phyloP scores from a whole-genome alignment of 2,329 filamentous ascomycete genomes.

The Calcarisporium arbuscula region DNA sequence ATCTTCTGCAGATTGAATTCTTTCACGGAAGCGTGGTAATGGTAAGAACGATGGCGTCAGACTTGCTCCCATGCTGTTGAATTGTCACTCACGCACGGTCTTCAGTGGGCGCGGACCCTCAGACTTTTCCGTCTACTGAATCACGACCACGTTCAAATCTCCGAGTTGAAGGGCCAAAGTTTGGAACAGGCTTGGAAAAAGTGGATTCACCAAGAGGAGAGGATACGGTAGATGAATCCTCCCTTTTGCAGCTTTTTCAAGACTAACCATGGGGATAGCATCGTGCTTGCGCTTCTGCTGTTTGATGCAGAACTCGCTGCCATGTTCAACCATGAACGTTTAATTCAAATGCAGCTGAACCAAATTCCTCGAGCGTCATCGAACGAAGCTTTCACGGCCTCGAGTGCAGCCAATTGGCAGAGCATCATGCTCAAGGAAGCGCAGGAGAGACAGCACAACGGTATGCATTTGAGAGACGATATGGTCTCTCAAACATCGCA shows the following conservation, averaged over 20 bases:
- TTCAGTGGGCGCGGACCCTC: constrained; percentile 4
- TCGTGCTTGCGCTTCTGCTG: constrained; percentile 3
- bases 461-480: neutral
- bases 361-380: constrained; percentile 1
- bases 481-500: neutral
- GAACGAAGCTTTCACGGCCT: constrained; percentile 2
- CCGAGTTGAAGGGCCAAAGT: neutral
- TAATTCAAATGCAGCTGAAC: constrained; percentile 1
- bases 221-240: neutral
- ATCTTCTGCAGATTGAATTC: constrained; percentile 3
- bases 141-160: neutral
- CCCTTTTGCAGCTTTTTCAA: neutral
- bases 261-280: neutral
- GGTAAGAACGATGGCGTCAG: too few relatives aligned
- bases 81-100: neutral
- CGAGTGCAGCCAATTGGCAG: neutral
- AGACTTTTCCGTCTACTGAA: constrained; percentile 1
- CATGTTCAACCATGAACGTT: constrained; percentile 3
- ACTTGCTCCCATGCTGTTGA: too few relatives aligned
- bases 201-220: constrained; percentile 3
- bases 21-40: constrained; percentile 2
- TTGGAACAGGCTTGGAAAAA: constrained; percentile 2
- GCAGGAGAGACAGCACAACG: neutral
- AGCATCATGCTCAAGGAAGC: constrained; percentile 1
- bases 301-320: constrained; percentile 1